Evolutionary conservation across 164 flowering plant genomes (phyloP).

Genomic region (Santalum album): DNA sequence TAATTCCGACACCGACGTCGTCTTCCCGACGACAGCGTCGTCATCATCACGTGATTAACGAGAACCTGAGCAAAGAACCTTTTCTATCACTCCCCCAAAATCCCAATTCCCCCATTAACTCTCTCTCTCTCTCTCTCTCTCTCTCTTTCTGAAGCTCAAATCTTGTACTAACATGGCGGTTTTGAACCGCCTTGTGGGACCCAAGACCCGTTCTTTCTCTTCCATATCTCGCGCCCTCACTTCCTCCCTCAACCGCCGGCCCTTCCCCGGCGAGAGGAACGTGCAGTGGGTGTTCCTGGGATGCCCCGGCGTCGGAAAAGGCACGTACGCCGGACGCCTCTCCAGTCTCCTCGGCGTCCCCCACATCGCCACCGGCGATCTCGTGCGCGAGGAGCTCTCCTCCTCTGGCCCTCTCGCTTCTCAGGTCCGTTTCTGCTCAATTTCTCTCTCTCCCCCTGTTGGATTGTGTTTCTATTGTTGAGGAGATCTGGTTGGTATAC

Average conservation of each 20-base stretch:
- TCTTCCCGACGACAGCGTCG: too few relatives aligned
- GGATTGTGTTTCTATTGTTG: too few relatives aligned
- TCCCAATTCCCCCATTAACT: too few relatives aligned
- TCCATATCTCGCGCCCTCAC: conserved; percentile 4
- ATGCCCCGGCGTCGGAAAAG: conserved; percentile 94
- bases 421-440: too few relatives aligned
- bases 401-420: conserved; percentile 60
- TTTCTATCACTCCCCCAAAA: not conserved
- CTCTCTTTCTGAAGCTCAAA: conserved; percentile 3
- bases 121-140: not conserved
- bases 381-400: conserved; percentile 75
- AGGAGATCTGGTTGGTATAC: too few relatives aligned
- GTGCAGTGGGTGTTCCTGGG: conserved; percentile 97
- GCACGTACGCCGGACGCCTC: conserved; percentile 84
- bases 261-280: too few relatives aligned
- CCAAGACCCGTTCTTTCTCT: conserved; percentile 2
- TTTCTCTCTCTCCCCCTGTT: conserved; percentile 12
- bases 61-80: too few relatives aligned
- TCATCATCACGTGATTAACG: too few relatives aligned
- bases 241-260: too few relatives aligned
- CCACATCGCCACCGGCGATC: conserved; percentile 96
- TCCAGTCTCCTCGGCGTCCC: conserved; percentile 82
- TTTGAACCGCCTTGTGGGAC: conserved; percentile 24
- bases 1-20: too few relatives aligned
- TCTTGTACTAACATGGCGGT: too few relatives aligned